Base-by-base conservation (phyloP, 441 rosid species). In the Populus hybrid region DNA sequence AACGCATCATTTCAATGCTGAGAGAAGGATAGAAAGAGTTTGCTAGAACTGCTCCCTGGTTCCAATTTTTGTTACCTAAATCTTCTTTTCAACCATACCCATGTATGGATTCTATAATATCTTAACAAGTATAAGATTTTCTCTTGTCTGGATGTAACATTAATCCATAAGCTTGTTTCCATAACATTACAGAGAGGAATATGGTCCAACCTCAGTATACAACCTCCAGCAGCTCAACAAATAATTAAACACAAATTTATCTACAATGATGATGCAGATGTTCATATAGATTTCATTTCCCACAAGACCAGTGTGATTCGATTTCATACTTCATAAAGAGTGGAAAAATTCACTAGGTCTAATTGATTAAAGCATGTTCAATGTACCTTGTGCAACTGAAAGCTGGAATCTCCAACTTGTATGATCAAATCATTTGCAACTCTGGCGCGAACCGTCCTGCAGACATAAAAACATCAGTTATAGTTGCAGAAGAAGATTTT, bases 361-460 rank as follows among this genome's bases (percentile, higher is more conserved):
- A 20, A 61, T 36, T 6, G 20, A 16, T 26, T 12, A 64, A 28
- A 67, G 59, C 34, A 75, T 30, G 7, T 77, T 61, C 16, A 63
- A 23, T 74, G 34, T 61, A 89, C 92, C 92, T 89, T 88, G 78
- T 91, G 93, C 69, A 89, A 77, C 72, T 87, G 86, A 81, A 91
- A 91, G 82, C 79, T 76, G 50, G 77, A 86, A 76, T 81, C 87
- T 61, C 85, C 92, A 75, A 91, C 68, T 76, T 80, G 82, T 67
- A 91, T 73, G 57, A 77, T 84, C 78, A 91, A 81, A 82, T 91
- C 92, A 76, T 83, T 83, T 0, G 82, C 82, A 73, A 59, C 78
- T 76, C 80, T 81, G 30, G 88, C 63, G 42, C 50, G 76, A 73
- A 87, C 81, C 75, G 80, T 77, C 92, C 95, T 91, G 89, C 78